A percentile compares a stretch with the other conserved stretches of the same genome.
These are phyloP conservation scores for Candida dajiaensis DNA, from an alignment of 805 yeast genomes.

Conservation along the genomic window DNA sequence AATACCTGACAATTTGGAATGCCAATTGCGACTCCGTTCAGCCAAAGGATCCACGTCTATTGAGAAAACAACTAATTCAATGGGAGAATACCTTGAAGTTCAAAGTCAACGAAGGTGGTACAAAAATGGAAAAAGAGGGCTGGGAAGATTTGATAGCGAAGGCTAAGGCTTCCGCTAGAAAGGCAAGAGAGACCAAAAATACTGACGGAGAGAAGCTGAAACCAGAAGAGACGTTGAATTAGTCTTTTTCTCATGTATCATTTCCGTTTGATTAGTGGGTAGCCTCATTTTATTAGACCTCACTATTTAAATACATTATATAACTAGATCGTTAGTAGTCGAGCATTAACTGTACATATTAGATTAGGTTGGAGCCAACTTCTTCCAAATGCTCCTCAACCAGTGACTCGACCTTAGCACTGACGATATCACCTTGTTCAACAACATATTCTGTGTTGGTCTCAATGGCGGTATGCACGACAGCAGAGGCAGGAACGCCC, in stretches of 20 bases:
- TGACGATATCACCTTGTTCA: constrained; percentile 20
- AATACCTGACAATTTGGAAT: constrained; percentile 72
- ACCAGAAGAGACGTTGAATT: background rate
- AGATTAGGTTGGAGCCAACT: background rate
- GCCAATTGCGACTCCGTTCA: constrained; percentile 69
- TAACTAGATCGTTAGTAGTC: too few relatives aligned
- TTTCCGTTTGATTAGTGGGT: too few relatives aligned
- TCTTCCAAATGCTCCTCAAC: constrained; percentile 2
- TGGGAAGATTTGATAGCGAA: constrained; percentile 18
- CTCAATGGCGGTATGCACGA: constrained; percentile 1
- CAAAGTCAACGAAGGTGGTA: constrained; percentile 2
- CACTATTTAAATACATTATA: too few relatives aligned
- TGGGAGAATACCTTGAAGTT: constrained; percentile 50
- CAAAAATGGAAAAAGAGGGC: constrained; percentile 12
- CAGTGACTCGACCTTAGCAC: constrained; percentile 9
- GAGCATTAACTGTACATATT: background rate
- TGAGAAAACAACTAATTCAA: constrained; percentile 50
- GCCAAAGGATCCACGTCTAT: constrained; percentile 52
- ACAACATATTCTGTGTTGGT: constrained; percentile 10
- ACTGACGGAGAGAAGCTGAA: background rate
- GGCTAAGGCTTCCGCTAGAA: constrained; percentile 6
- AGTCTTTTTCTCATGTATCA: background rate
- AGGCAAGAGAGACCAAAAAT: constrained; percentile 3
- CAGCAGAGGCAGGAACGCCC: background rate
- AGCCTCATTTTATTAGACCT: too few relatives aligned